phyloP scores from a whole-genome alignment of 257 asterid genomes.

The Perilla frutescens region DNA sequence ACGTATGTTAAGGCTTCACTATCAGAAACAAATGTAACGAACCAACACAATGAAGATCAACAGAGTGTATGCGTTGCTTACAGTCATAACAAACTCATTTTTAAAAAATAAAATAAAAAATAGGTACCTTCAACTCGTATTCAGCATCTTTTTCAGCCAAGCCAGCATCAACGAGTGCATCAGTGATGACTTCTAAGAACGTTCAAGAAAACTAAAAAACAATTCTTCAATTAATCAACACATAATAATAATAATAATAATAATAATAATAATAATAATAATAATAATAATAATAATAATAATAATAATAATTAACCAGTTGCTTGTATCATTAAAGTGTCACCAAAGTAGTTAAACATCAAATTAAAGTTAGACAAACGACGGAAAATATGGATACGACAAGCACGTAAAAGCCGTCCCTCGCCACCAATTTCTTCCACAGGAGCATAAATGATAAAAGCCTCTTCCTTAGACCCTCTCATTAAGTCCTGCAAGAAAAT shows the following conservation, averaged over 20 bases:
- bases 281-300: too few species aligned
- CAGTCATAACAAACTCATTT: too few species aligned
- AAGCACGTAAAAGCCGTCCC: constrained; percentile 80
- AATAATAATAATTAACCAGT: too few species aligned
- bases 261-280: too few species aligned
- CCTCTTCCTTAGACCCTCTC: constrained; percentile 78
- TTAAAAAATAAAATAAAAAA: neutral
- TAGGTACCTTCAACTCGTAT: constrained; percentile 71
- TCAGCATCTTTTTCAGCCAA: constrained; percentile 69
- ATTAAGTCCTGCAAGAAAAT: constrained; percentile 68
- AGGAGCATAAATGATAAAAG: constrained; percentile 85
- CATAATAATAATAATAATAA: too few species aligned
- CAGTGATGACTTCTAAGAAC: constrained; percentile 77
- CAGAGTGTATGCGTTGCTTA: neutral
- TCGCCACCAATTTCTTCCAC: constrained; percentile 85
- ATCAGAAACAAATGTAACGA: too few species aligned
- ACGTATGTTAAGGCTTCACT: too few species aligned
- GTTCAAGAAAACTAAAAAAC: constrained; percentile 56
- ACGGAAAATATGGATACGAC: constrained; percentile 71
- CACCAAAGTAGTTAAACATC: neutral
- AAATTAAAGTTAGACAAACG: constrained; percentile 17
- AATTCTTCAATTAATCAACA: constrained; percentile 17
- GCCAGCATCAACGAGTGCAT: constrained; percentile 90
- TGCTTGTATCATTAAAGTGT: neutral
- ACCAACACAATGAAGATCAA: too few species aligned